phyloP scores from a whole-genome alignment of 1,139 yeast genomes.

The Pichia sp. region DNA sequence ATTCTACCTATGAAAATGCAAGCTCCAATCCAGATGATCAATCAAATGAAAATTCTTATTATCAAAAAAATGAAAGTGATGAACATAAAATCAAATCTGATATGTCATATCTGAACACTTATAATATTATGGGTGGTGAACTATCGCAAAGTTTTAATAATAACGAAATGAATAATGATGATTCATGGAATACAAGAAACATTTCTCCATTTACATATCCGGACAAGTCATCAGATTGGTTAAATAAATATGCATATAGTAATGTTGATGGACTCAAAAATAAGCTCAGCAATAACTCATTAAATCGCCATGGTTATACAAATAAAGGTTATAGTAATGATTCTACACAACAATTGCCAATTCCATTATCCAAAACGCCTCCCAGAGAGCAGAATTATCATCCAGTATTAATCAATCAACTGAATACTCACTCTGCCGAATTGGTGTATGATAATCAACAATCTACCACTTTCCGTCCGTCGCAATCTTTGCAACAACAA shows the following conservation, averaged over 20 bases:
- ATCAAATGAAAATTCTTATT: not conserved
- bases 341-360: too few relatives aligned
- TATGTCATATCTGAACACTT: not conserved
- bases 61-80: not conserved
- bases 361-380: not conserved
- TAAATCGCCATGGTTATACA: too few relatives aligned
- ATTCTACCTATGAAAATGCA: not conserved
- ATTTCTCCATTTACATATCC: not conserved
- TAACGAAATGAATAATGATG: not conserved
- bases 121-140: conserved; percentile 8
- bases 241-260: too few relatives aligned
- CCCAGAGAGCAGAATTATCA: not conserved
- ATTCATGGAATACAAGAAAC: not conserved
- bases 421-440: too few relatives aligned
- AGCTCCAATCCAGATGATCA: not conserved
- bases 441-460: too few relatives aligned
- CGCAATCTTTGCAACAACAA: too few relatives aligned
- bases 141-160: not conserved
- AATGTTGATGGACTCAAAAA: too few relatives aligned
- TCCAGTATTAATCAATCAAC: not conserved
- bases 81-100: not conserved
- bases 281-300: too few relatives aligned
- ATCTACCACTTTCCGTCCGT: too few relatives aligned
- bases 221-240: not conserved
- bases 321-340: too few relatives aligned